Percentiles rank a stretch among this genome's conserved stretches.
Conservation (phyloP, 2,329 filamentous ascomycete species). For the Knufia fluminis region DNA sequence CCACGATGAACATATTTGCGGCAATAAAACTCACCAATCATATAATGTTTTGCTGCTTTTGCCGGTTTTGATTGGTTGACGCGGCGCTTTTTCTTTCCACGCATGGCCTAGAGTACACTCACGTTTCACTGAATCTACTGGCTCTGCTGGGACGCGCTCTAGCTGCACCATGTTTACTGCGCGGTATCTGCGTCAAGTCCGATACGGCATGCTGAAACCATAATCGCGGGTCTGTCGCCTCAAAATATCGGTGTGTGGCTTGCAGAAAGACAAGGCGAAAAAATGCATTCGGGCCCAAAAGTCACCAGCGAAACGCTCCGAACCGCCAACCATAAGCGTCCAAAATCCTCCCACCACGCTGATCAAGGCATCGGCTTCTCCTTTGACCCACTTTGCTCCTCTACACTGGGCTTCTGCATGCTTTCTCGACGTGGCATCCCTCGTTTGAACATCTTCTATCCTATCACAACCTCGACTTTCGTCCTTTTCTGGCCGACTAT, state of each 20-base stretch:
- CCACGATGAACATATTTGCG: too few relatives aligned
- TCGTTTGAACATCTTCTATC: background rate
- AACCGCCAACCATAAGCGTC: slow-evolving; percentile 3
- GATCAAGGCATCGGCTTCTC: slow-evolving; percentile 1
- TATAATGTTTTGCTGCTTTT: background rate
- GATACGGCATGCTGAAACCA: background rate
- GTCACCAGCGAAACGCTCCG: slow-evolving; percentile 4
- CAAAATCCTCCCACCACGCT: background rate
- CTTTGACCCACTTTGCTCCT: background rate
- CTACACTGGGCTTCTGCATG: background rate
- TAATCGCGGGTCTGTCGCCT: background rate
- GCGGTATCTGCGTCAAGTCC: background rate
- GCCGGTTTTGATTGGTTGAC: background rate
- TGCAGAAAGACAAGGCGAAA: slow-evolving; percentile 9
- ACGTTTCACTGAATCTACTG: background rate
- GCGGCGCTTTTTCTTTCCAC: background rate
- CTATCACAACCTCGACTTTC: background rate
- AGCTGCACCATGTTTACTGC: background rate
- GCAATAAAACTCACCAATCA: background rate
- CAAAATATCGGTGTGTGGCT: background rate
- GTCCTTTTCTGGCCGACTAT: slow-evolving; percentile 3
- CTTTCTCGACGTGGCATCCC: slow-evolving; percentile 6
- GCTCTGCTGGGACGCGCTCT: background rate
- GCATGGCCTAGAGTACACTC: background rate
- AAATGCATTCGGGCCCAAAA: slow-evolving; percentile 5